Conservation (phyloP, 2,329 filamentous ascomycete species). For the Claviceps sp. region DNA sequence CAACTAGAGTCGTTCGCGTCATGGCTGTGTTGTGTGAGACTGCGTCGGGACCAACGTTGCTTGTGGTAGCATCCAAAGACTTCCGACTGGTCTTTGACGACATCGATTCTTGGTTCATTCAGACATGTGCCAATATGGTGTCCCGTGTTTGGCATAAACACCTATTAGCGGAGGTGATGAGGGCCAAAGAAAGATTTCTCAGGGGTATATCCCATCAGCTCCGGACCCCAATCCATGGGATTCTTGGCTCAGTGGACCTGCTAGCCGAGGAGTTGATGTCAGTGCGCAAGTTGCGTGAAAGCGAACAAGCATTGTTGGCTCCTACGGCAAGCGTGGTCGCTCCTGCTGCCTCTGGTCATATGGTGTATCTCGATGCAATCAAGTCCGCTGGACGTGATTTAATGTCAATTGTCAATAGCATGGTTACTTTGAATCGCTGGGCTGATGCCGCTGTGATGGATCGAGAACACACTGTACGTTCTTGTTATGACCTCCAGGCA, state of each 20-base stretch:
- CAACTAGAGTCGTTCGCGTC: constrained; percentile 20
- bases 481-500: neutral
- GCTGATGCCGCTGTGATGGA: constrained; percentile 18
- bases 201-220: constrained; percentile 30
- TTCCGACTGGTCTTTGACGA: constrained; percentile 33
- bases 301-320: neutral
- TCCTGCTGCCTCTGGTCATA: neutral
- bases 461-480: constrained; percentile 15
- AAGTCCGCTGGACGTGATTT: constrained; percentile 11
- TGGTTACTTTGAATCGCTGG: constrained; percentile 28
- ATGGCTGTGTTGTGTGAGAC: constrained; percentile 23
- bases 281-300: neutral
- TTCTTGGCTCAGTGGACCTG: constrained; percentile 24
- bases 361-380: constrained; percentile 12
- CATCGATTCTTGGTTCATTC: constrained; percentile 31
- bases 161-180: constrained; percentile 25
- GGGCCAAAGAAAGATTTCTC: constrained; percentile 30
- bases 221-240: constrained; percentile 33
- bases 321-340: neutral
- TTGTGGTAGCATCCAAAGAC: constrained; percentile 26
- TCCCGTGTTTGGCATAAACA: constrained; percentile 24
- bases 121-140: constrained; percentile 24
- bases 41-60: constrained; percentile 16
- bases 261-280: constrained; percentile 23
- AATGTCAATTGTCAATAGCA: constrained; percentile 30